Conservation (phyloP, 148 eudicot species). For the Fagopyrum esculentum region DNA sequence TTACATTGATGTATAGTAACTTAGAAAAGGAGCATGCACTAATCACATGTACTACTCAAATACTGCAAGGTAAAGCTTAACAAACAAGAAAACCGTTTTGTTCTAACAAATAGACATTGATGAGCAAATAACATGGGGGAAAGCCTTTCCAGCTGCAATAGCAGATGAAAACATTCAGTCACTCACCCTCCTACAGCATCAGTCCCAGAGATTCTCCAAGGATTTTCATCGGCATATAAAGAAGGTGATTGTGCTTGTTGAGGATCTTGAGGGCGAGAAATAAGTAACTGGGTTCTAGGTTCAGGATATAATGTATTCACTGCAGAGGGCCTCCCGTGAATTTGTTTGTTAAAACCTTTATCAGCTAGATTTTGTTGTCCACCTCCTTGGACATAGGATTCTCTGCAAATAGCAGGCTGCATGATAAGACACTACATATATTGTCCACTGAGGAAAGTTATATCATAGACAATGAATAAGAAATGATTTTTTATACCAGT, state of each 20-base stretch:
- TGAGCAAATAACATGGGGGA: not conserved
- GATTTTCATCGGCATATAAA: not conserved
- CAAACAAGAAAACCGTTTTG: not conserved
- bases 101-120: not conserved
- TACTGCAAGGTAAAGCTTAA: not conserved
- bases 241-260: constrained; percentile 7
- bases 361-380: constrained; percentile 19
- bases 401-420: not conserved
- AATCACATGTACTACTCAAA: not conserved
- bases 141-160: not conserved
- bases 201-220: not conserved
- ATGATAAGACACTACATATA: not conserved
- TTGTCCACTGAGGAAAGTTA: not conserved
- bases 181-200: constrained; percentile 12
- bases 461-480: not conserved
- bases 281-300: constrained; percentile 4
- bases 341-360: not conserved
- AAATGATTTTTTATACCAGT: not conserved
- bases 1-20: not conserved
- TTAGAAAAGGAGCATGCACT: not conserved
- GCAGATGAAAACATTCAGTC: not conserved
- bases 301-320: not conserved
- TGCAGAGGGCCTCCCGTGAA: not conserved
- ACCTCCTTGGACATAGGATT: not conserved
- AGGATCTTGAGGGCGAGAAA: constrained; percentile 11